A percentile compares a stretch with the other conserved stretches of the same genome.
Evolutionary conservation across 2,329 filamentous ascomycete genomes (phyloP).

Genomic region (Zymoseptoria passerinii): DNA sequence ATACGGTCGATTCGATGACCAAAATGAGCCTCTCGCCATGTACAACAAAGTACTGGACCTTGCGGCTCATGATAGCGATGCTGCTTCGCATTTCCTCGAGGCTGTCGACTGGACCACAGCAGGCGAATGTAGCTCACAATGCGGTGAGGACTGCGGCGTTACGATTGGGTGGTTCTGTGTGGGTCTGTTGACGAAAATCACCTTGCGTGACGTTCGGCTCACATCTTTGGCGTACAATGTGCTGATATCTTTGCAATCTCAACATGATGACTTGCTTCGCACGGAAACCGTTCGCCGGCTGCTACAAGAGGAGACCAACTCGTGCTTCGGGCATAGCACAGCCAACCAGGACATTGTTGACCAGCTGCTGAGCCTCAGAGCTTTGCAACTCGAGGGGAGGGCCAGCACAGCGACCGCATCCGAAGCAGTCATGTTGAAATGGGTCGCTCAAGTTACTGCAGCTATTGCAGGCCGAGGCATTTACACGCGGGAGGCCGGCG

Average conservation of each 20-base stretch:
- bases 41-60: conserved; percentile 4
- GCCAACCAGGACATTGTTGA: conserved; percentile 18
- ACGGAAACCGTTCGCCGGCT: background rate
- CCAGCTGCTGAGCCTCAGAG: conserved; percentile 13
- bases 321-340: background rate
- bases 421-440: conserved; percentile 1
- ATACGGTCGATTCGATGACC: background rate
- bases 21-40: conserved; percentile 1
- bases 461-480: conserved; percentile 19
- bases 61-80: conserved; percentile 13
- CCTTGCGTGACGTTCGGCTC: conserved; percentile 4
- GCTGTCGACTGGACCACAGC: conserved; percentile 1
- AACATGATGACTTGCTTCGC: background rate
- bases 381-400: conserved; percentile 5
- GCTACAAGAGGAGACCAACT: background rate
- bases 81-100: conserved; percentile 10
- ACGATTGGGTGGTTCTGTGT: conserved; percentile 4
- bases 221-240: conserved; percentile 10
- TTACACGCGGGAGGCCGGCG: conserved; percentile 25
- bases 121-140: background rate
- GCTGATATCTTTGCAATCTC: conserved; percentile 4
- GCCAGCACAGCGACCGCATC: background rate
- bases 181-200: conserved; percentile 1
- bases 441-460: conserved; percentile 10
- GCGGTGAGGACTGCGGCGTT: background rate